Base-by-base conservation (phyloP, 2,329 filamentous ascomycete species). In the Talaromyces verruculosus region DNA sequence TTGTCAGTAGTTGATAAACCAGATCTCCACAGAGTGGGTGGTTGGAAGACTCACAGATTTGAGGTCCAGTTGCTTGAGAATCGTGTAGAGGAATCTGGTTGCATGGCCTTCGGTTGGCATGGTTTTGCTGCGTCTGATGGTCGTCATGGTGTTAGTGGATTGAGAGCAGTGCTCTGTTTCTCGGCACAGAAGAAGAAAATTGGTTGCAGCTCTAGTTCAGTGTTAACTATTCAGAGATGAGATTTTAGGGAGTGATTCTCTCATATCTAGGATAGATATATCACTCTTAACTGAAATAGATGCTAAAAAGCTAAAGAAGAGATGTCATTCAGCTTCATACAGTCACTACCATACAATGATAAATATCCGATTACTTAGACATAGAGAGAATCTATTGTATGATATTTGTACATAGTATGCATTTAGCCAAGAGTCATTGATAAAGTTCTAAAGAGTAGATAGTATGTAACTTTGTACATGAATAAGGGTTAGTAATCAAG, bases 1-100 rank as follows among this genome's bases (percentile, higher is more conserved):
- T 22, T 15, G 53, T 57, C n/a, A 57, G 33, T 10, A 57, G 33
- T n/a, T 57, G 30, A 25, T 28, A 7, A 63, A 39, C 60, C 5
- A 15, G 33, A 15, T 3, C 10, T n/a, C 22, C 5, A 39, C 19
- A 39, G 2, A 2, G 19, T 25, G 10, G n/a, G 45, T 30, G 8
- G 35, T 30, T 22, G 22, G 6, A 68, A 7, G 6, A 68, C 79
- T 68, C 72, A 84, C 83, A 57, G 79, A 78, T 73, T 84, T 84
- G 37, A 86, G 73, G 68, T 84, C 83, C 60, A 85, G 76, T 69
- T 86, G 84, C 68, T 83, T 85, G 69, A 86, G 75, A 61, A 86
- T 85, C 25, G 82, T 79, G 71, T 84, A 86, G n/a, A 85, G 77
- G 66, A 86, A 84, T 45, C 81, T 82, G 39, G 79, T 78, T 19